Percentiles rank a stretch among this genome's conserved stretches.
These are phyloP conservation scores for Tetracladium marchalianum DNA, from an alignment of 495 filamentous ascomycete species.

Conservation along the genomic window DNA sequence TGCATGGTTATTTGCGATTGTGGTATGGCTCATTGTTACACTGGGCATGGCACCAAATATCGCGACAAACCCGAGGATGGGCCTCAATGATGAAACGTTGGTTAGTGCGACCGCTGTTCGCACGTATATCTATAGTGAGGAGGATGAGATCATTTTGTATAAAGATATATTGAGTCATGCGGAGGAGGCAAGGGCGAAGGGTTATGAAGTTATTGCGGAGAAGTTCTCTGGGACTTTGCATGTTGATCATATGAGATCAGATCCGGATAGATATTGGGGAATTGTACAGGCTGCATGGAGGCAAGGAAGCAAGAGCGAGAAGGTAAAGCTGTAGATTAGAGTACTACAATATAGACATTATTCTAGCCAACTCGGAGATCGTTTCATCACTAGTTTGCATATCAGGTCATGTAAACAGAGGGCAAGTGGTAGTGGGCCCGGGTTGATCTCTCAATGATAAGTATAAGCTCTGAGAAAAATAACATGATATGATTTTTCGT, in stretches of 20 bases:
- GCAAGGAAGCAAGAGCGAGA: background rate
- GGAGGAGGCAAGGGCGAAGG: conserved; percentile 4
- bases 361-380: no score
- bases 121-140: conserved; percentile 25
- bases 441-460: no score
- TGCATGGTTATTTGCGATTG: background rate
- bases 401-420: no score
- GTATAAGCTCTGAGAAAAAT: no score
- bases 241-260: conserved; percentile 34
- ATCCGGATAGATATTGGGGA: conserved; percentile 41
- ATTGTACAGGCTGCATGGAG: conserved; percentile 19
- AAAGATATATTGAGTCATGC: conserved; percentile 24
- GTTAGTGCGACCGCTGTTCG: conserved; percentile 15
- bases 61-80: conserved; percentile 16
- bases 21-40: conserved; percentile 10
- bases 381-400: no score
- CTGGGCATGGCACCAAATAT: conserved; percentile 8
- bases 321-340: background rate
- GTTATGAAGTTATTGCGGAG: conserved; percentile 14
- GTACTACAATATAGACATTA: no score
- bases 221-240: conserved; percentile 21
- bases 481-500: no score
- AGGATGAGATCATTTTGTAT: conserved; percentile 23
- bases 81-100: conserved; percentile 10
- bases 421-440: no score